Evolutionary conservation across 176 grass and related monocot species (phyloP), one percentile per base, ranked within the genome.

Genomic region (Oryza brachyantha): DNA sequence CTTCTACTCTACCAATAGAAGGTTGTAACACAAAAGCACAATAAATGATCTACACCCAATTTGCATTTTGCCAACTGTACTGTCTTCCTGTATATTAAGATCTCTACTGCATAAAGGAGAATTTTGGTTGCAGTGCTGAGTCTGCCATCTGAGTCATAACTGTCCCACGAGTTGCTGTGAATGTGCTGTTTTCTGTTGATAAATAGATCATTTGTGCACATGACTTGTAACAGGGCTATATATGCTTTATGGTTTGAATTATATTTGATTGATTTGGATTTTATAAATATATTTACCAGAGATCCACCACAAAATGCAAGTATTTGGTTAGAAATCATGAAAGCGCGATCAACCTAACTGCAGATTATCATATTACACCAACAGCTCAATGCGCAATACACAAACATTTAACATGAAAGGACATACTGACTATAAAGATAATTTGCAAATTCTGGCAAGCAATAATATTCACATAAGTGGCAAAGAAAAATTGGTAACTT

Each of bases 1-100:
- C 75, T 75, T 58, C 29, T 50, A 75, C 19, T 36, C 35, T 36
- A 19, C 16, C 61, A 50, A 59, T 66, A 29, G 16, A 73, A 88
- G 32, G 36, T 60, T 73, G 64, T 66, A 43, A 55, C 19, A 52
- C 5, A 2, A 52, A 52, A 21, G 48, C 37, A 72, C 14, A 72
- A 66, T 29, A 68, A 4, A 5, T n/a, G 79, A 68, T 78, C 7
- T 52, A 73, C 29, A 61, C n/a, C 52, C 48, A 52, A 50, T 50
- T 55, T 24, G 8, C 52, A 26, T 60, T 4, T 1, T 29, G 9
- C 50, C 65, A 68, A 67, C 66, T 68, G 25, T 27, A 42, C 21
- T 25, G 64, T 5, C 58, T 29, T 39, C 52, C 4, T 61, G 8
- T 50, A 61, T 16, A 70, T 58, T 22, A 36, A 29, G 48, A 52